These are phyloP conservation scores for Penium margaritaceum DNA, from an alignment of 139 green algal genomes.

Conservation along the genomic window DNA sequence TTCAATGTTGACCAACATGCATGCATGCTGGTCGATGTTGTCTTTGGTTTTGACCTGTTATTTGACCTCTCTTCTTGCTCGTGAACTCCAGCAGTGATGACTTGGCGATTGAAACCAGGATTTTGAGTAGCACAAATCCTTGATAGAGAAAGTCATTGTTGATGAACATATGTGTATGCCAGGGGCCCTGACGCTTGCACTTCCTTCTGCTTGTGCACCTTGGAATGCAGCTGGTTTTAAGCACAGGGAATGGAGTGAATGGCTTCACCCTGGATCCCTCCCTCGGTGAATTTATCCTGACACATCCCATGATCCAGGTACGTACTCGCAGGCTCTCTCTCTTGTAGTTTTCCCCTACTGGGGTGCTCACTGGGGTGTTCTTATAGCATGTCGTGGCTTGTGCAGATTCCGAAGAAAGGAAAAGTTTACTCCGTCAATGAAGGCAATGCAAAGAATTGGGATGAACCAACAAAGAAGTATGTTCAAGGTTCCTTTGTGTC, in stretches of 20 bases:
- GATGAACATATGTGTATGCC: too few species aligned
- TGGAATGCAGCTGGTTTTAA: slow-evolving; percentile 73
- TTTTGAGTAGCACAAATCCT: too few species aligned
- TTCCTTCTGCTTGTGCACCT: background rate
- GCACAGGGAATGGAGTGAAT: slow-evolving; percentile 78
- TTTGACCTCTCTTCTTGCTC: too few species aligned
- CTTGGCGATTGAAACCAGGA: too few species aligned
- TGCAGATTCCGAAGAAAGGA: slow-evolving; percentile 68
- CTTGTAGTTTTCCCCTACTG: background rate
- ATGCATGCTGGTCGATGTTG: too few species aligned
- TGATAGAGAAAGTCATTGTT: too few species aligned
- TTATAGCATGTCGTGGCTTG: background rate
- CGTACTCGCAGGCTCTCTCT: too few species aligned
- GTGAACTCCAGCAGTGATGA: too few species aligned
- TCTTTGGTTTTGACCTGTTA: too few species aligned
- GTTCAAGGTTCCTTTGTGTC: background rate
- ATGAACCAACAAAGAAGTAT: slow-evolving; percentile 43
- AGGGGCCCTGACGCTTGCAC: background rate
- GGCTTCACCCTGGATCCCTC: slow-evolving; percentile 58
- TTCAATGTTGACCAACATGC: too few species aligned
- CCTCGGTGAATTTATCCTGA: slow-evolving; percentile 53
- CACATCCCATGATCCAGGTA: slow-evolving; percentile 48
- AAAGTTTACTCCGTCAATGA: slow-evolving; percentile 99
- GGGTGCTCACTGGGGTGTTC: background rate
- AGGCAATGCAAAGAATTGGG: slow-evolving; percentile 69